These are phyloP conservation scores for Daedaleopsis sinensis DNA, from an alignment of 768 basidiomycete species.

Conservation along the genomic window DNA sequence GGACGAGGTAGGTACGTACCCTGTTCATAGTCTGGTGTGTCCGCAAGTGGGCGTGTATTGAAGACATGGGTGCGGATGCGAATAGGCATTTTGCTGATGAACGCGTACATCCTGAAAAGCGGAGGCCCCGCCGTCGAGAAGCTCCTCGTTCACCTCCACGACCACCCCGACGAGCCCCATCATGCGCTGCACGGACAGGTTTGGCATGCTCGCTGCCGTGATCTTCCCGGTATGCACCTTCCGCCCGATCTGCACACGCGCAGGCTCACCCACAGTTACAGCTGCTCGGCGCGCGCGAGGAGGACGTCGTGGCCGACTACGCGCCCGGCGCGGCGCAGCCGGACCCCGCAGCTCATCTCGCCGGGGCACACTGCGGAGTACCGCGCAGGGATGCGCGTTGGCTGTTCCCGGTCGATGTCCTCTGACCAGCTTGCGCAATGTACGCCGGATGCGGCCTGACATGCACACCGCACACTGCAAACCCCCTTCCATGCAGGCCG, in stretches of 20 bases:
- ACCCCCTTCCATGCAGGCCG: neutral
- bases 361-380: too few species aligned
- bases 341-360: too few species aligned
- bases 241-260: neutral
- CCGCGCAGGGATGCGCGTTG: too few species aligned
- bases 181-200: conserved; percentile 50
- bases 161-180: conserved; percentile 41
- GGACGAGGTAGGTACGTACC: conserved; percentile 28
- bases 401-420: too few species aligned
- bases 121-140: conserved; percentile 36
- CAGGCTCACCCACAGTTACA: conserved; percentile 18
- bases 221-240: conserved; percentile 35
- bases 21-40: neutral
- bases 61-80: neutral
- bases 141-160: conserved; percentile 41
- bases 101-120: conserved; percentile 35
- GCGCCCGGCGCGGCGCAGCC: too few species aligned
- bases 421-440: too few species aligned
- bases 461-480: neutral
- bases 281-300: conserved; percentile 44
- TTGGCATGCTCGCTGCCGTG: conserved; percentile 41
- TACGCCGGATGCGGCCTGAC: too few species aligned
- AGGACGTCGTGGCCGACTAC: conserved; percentile 45
- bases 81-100: conserved; percentile 37
- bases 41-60: neutral